phyloP scores from a whole-genome alignment of 2,329 filamentous ascomycete genomes.

The Tolypocladium guangdongense region DNA sequence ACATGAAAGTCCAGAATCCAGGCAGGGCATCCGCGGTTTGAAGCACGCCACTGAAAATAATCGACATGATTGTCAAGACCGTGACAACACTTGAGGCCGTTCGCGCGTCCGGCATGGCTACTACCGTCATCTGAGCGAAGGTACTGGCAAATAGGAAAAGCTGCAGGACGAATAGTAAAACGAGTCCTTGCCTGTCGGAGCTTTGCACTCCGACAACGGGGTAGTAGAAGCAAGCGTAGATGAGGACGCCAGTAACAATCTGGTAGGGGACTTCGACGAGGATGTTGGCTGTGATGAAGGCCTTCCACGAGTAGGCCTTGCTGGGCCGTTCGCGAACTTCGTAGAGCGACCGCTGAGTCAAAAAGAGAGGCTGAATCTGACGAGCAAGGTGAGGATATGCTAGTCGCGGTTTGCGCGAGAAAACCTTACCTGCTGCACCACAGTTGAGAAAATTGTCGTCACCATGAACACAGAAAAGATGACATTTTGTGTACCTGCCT shows the following conservation, averaged over 20 bases:
- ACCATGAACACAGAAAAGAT: constrained; percentile 69
- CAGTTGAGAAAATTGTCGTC: constrained; percentile 59
- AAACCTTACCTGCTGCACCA: constrained; percentile 47
- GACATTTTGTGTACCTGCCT: constrained; percentile 63
- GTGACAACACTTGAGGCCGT: constrained; percentile 55
- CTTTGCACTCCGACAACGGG: constrained; percentile 39
- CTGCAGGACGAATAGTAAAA: constrained; percentile 52
- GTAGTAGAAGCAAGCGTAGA: constrained; percentile 60
- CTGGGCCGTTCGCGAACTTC: constrained; percentile 66
- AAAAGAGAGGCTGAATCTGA: constrained; percentile 63
- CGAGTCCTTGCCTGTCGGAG: constrained; percentile 48
- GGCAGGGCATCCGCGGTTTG: constrained; percentile 48
- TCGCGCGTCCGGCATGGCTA: constrained; percentile 56
- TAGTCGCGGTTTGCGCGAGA: constrained; percentile 3
- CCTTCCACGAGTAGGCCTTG: constrained; percentile 66
- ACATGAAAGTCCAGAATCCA: constrained; percentile 69
- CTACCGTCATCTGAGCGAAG: constrained; percentile 65
- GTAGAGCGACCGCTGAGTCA: constrained; percentile 63
- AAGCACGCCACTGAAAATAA: constrained; percentile 55
- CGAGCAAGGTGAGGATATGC: constrained; percentile 1
- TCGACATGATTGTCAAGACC: constrained; percentile 45
- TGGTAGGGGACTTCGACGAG: constrained; percentile 65
- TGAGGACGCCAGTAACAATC: constrained; percentile 49
- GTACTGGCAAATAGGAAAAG: constrained; percentile 63
- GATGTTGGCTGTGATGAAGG: constrained; percentile 61